phyloP scores from a whole-genome alignment of 2,329 filamentous ascomycete genomes.

The Lecanicillium sp. region DNA sequence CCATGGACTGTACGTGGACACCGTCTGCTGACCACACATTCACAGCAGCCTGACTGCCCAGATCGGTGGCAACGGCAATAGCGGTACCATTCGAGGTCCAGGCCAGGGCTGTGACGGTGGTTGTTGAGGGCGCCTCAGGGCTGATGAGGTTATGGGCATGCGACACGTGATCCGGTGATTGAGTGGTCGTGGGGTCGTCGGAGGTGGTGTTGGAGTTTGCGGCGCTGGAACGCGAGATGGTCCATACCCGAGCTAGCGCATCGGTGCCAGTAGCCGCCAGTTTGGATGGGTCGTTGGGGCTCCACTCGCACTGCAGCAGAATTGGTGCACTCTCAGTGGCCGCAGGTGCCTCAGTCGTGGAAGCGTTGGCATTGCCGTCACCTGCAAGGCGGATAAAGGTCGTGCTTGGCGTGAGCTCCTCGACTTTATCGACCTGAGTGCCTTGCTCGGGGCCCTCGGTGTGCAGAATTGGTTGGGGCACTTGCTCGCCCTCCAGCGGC shows the following conservation, averaged over 20 bases:
- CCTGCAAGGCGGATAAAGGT: slow-evolving; percentile 50
- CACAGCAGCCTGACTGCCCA: slow-evolving; percentile 41
- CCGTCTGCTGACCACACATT: slow-evolving; percentile 50
- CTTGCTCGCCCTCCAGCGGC: slow-evolving; percentile 50
- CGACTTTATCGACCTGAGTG: slow-evolving; percentile 56
- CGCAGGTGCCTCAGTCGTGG: slow-evolving; percentile 27
- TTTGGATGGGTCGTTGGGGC: slow-evolving; percentile 54
- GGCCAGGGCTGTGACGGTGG: slow-evolving; percentile 49
- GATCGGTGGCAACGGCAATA: slow-evolving; percentile 51
- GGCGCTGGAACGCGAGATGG: slow-evolving; percentile 45
- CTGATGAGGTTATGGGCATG: slow-evolving; percentile 37
- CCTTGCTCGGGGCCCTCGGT: slow-evolving; percentile 56
- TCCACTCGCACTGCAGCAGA: slow-evolving; percentile 62
- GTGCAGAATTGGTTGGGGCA: slow-evolving; percentile 41
- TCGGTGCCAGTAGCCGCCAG: slow-evolving; percentile 62
- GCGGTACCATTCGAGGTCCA: slow-evolving; percentile 50
- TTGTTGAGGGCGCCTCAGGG: slow-evolving; percentile 40
- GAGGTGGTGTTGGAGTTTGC: slow-evolving; percentile 16
- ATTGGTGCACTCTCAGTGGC: slow-evolving; percentile 46
- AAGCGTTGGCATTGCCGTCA: slow-evolving; percentile 26
- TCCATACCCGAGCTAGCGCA: slow-evolving; percentile 63
- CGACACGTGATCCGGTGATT: slow-evolving; percentile 31
- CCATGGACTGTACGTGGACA: slow-evolving; percentile 41
- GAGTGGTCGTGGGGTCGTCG: background rate
- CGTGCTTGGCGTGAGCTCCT: slow-evolving; percentile 51